Base-by-base conservation (phyloP, 345 rosid species). In the Dovyalis caffra region DNA sequence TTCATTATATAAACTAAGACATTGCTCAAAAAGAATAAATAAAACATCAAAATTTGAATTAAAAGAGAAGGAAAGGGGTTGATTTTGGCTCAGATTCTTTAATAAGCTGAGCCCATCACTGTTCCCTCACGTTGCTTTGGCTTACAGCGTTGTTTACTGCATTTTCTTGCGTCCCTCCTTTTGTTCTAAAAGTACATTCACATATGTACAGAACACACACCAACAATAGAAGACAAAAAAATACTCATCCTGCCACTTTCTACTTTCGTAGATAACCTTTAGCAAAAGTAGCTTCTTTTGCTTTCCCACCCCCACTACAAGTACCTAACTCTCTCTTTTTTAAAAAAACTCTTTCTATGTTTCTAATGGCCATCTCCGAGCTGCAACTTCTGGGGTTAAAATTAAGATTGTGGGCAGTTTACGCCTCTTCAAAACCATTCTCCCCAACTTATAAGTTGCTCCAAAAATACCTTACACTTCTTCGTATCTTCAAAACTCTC, bases 201-300 rank as follows among this genome's bases (percentile, higher is more conserved):
- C 69, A 40, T 82, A 76, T 82, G 77, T 82, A 82, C 85, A 79
- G 45, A 74, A 51, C 49, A 76, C 69, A 45, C 49, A 43, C 34
- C 57, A 38, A 26, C 57, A 38, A 26, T 40, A 71, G 64, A 57
- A 45, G 64, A 61, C 53, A 68, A 64, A 32, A 47, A 49, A n/a
- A n/a, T n/a, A n/a, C n/a, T n/a, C n/a, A 28, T 35, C 28, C 20
- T 4, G 12, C 63, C 25, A 25, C 25, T 68, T 49, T 57, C 23
- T 9, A 37, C 66, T 25, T 6, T n/a, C 26, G 18, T 10, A 47
- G 34, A 75, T 40, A 72, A 21, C 57, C 77, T 68, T 58, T 58
- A 14, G 57, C 53, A 43, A 79, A 76, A 64, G 76, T 69, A 58
- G 58, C 26, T 47, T 37, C 40, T 64, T 67, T 66, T 72, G 40